phyloP scores from a whole-genome alignment of 1,284 basidiomycete genomes.

The Microbotryum saponariae region DNA sequence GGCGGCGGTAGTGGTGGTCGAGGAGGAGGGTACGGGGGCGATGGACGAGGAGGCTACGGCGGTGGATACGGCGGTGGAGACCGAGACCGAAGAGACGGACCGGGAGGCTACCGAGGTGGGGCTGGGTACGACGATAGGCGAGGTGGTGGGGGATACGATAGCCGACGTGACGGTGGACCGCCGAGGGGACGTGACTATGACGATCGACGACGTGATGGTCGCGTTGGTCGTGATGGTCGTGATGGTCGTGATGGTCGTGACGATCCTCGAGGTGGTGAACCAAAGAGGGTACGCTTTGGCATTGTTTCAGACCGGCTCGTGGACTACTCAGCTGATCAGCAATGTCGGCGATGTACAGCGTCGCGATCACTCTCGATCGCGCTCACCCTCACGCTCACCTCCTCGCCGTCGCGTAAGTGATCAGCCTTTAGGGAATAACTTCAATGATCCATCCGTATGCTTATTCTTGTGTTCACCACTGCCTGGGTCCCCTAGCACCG shows the following conservation, averaged over 20 bases:
- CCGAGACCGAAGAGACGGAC: slow-evolving; percentile 44
- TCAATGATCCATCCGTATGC: background rate
- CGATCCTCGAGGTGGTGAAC: background rate
- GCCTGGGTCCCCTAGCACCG: background rate
- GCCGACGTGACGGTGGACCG: background rate
- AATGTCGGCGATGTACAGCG: background rate
- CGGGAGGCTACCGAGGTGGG: slow-evolving; percentile 28
- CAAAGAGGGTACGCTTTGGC: slow-evolving; percentile 2
- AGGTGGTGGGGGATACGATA: slow-evolving; percentile 7
- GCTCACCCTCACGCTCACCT: background rate
- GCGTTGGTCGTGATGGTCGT: slow-evolving; percentile 15
- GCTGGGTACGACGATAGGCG: slow-evolving; percentile 5
- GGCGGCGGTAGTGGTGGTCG: slow-evolving; percentile 50
- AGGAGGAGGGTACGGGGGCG: slow-evolving; percentile 41
- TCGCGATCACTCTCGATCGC: background rate
- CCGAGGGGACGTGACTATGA: background rate
- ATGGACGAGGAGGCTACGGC: slow-evolving; percentile 42
- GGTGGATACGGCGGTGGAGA: slow-evolving; percentile 45
- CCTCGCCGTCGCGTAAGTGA: background rate
- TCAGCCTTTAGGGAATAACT: background rate
- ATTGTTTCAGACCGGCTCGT: slow-evolving; percentile 1
- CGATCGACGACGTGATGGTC: slow-evolving; percentile 6
- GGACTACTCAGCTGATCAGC: slow-evolving; percentile 5
- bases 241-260: slow-evolving; percentile 18
- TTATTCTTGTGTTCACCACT: background rate